Percentiles rank a stretch among this genome's conserved stretches.
Evolutionary conservation across 108 stramenopile species (phyloP).

Genomic region (Phaeodactylum tricornutum): DNA sequence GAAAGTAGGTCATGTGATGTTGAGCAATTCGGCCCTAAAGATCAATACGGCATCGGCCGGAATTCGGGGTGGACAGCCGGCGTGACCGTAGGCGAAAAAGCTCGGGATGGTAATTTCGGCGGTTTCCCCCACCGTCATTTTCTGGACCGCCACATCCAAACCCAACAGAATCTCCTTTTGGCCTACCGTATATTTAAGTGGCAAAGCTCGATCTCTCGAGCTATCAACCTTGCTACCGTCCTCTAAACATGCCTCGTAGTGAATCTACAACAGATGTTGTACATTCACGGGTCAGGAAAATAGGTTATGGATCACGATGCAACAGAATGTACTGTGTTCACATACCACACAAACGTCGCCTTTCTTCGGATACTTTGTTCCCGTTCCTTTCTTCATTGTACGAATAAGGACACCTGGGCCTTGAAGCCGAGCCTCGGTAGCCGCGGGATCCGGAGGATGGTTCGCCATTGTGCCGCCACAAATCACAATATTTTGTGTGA

Average conservation of each 20-base stretch:
- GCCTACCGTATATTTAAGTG: conserved; percentile 61
- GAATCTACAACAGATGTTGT: conserved; percentile 14
- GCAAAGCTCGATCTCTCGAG: conserved; percentile 27
- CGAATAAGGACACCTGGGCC: conserved; percentile 27
- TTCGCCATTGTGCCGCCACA: no score
- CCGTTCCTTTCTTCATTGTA: conserved; percentile 26
- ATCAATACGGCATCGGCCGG: conserved; percentile 63
- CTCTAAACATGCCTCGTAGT: conserved; percentile 72
- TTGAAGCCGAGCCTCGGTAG: no score
- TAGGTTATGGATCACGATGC: background rate
- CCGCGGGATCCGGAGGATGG: no score
- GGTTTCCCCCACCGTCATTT: conserved; percentile 48
- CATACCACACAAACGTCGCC: conserved; percentile 54
- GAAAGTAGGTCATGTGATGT: background rate
- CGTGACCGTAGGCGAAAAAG: conserved; percentile 60
- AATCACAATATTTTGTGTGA: no score
- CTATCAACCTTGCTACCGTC: conserved; percentile 10
- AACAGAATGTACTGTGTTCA: background rate
- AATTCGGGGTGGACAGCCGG: conserved; percentile 69
- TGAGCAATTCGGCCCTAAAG: conserved; percentile 68
- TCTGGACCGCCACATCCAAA: conserved; percentile 34
- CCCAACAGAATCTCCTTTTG: conserved; percentile 68
- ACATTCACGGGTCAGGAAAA: background rate
- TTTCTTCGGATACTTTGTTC: conserved; percentile 20
- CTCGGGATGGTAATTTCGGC: conserved; percentile 62